A percentile compares a stretch with the other conserved stretches of the same genome.
phyloP scores from a whole-genome alignment of 1,284 basidiomycete genomes.

The Tranzscheliella williamsii region DNA sequence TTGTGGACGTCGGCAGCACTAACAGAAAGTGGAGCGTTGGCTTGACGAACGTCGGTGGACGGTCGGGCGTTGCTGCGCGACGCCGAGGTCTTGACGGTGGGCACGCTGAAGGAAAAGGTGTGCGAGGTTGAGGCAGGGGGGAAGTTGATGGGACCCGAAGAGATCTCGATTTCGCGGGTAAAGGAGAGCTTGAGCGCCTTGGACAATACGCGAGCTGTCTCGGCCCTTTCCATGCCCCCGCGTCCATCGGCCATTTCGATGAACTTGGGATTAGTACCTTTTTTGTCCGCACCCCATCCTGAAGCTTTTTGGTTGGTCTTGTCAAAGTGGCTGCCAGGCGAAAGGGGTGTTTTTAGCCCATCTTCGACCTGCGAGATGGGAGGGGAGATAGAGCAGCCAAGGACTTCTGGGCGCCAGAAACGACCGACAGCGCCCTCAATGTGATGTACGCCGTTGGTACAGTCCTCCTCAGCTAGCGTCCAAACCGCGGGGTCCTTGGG shows the following conservation, averaged over 20 bases:
- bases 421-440: slow-evolving; percentile 82
- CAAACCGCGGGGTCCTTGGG: slow-evolving; percentile 67
- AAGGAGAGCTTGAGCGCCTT: slow-evolving; percentile 71
- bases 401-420: slow-evolving; percentile 91
- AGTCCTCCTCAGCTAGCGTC: slow-evolving; percentile 87
- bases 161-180: slow-evolving; percentile 86
- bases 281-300: slow-evolving; percentile 42
- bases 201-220: slow-evolving; percentile 49
- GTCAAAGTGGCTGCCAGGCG: slow-evolving; percentile 4
- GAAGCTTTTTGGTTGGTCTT: slow-evolving; percentile 24
- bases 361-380: slow-evolving; percentile 30
- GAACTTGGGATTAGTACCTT: slow-evolving; percentile 51
- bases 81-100: slow-evolving; percentile 40
- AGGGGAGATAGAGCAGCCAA: slow-evolving; percentile 63
- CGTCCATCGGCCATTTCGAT: slow-evolving; percentile 56
- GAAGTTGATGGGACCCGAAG: slow-evolving; percentile 48
- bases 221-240: slow-evolving; percentile 49
- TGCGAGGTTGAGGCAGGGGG: slow-evolving; percentile 76
- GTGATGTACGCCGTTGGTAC: slow-evolving; percentile 79
- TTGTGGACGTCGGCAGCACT: slow-evolving; percentile 39
- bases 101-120: slow-evolving; percentile 76
- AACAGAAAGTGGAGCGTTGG: slow-evolving; percentile 30
- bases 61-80: slow-evolving; percentile 13
- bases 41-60: slow-evolving; percentile 32
- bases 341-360: slow-evolving; percentile 7